Percentiles rank a stretch among this genome's conserved stretches.
These are phyloP conservation scores for Paralagenidium karlingii DNA, from an alignment of 352 stramenopile genomes.

Conservation along the genomic window DNA sequence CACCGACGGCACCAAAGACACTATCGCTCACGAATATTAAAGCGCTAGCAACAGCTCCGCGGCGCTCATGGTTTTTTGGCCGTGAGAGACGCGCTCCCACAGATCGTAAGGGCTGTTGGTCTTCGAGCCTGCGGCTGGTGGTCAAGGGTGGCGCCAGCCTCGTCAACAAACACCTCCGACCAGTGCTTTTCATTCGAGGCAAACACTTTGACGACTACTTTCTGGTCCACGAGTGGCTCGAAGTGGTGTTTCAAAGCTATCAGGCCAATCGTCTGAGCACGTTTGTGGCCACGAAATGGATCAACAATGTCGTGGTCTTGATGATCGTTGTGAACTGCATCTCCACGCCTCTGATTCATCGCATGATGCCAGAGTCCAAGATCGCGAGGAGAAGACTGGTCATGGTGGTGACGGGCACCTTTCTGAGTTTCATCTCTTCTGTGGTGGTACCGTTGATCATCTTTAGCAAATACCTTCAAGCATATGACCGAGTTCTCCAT, in stretches of 20 bases:
- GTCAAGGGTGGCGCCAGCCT: too few relatives aligned
- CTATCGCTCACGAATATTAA: too few relatives aligned
- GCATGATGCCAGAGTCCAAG: neutral
- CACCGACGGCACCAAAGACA: too few relatives aligned
- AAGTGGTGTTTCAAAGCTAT: constrained; percentile 5
- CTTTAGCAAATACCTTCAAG: constrained; percentile 19
- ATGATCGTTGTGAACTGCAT: constrained; percentile 1
- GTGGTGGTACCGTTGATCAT: constrained; percentile 26
- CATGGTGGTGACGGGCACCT: constrained; percentile 26
- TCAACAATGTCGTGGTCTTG: neutral
- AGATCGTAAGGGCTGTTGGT: too few relatives aligned
- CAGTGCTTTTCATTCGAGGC: too few relatives aligned
- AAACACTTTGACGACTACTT: constrained; percentile 1
- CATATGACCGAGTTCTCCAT: too few relatives aligned
- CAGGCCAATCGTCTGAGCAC: constrained; percentile 1
- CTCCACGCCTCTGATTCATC: constrained; percentile 1
- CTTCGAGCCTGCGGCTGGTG: too few relatives aligned
- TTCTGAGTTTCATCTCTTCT: constrained; percentile 39
- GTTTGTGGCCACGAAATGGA: neutral
- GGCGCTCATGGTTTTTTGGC: too few relatives aligned
- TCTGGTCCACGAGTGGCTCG: constrained; percentile 1
- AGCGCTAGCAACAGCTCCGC: too few relatives aligned
- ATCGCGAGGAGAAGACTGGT: too few relatives aligned
- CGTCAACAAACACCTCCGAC: too few relatives aligned
- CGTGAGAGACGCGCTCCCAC: too few relatives aligned